Percentiles rank a stretch among this genome's conserved stretches.
These are phyloP conservation scores for Dothistroma septosporum DNA, from an alignment of 2,329 filamentous ascomycete species.

Conservation along the genomic window DNA sequence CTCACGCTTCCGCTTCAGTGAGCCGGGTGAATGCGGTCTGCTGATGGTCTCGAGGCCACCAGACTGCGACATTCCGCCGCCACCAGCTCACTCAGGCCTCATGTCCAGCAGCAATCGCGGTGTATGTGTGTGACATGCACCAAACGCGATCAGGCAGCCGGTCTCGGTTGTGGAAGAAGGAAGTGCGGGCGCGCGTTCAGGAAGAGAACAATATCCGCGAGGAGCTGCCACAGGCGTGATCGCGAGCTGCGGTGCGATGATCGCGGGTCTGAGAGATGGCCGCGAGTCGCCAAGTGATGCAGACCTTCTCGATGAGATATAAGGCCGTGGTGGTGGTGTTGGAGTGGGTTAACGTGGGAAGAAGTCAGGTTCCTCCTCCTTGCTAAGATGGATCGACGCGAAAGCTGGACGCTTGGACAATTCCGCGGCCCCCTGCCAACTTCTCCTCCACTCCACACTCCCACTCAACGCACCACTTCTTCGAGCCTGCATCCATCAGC, in stretches of 20 bases:
- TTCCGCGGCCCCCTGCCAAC: background rate
- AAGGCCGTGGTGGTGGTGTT: background rate
- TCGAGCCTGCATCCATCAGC: background rate
- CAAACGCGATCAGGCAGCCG: background rate
- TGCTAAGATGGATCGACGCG: background rate
- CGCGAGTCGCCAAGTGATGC: background rate
- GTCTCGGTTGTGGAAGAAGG: background rate
- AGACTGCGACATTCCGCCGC: constrained; percentile 32
- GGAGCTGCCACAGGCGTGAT: background rate
- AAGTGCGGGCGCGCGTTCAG: background rate
- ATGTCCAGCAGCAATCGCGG: constrained; percentile 11
- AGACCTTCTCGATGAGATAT: background rate
- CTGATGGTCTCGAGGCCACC: constrained; percentile 22
- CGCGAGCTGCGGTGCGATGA: too few species aligned
- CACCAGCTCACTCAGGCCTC: constrained; percentile 18
- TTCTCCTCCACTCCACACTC: background rate
- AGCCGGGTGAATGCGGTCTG: constrained; percentile 24
- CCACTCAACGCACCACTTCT: background rate
- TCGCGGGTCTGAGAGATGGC: background rate
- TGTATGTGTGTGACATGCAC: constrained; percentile 4
- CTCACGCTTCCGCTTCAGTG: constrained; percentile 30
- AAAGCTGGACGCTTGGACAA: background rate
- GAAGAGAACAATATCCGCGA: background rate
- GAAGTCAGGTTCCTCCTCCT: background rate
- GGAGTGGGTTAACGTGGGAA: background rate